Evolutionary conservation across 75 land plant species (phyloP).

Genomic region (Larix kaempferi): DNA sequence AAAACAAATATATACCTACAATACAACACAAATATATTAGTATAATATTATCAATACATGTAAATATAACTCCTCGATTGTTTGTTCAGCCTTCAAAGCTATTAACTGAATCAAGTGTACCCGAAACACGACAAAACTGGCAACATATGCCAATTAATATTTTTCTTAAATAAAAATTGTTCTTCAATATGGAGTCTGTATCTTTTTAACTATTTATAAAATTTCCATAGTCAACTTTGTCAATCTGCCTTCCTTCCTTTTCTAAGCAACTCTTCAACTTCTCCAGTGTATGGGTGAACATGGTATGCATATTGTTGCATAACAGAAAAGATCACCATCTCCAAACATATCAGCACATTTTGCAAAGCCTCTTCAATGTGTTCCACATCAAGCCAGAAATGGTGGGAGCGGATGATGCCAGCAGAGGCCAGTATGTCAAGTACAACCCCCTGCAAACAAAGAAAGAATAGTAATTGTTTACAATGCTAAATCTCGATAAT

Average conservation of each 20-base stretch:
- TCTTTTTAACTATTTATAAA: not conserved
- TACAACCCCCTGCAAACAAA: conserved; percentile 58
- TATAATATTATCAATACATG: no score
- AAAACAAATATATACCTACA: no score
- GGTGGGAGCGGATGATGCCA: conserved; percentile 64
- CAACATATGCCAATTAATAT: not conserved
- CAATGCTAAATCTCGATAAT: not conserved
- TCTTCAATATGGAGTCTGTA: not conserved
- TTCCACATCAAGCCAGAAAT: conserved; percentile 86
- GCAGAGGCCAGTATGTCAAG: conserved; percentile 59
- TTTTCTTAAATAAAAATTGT: not conserved
- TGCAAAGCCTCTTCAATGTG: conserved; percentile 85
- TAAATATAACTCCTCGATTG: no score
- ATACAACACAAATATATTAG: no score
- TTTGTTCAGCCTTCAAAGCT: not conserved
- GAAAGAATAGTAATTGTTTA: not conserved
- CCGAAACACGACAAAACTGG: not conserved
- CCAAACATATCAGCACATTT: conserved; percentile 77
- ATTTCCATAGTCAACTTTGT: not conserved
- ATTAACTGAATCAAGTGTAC: not conserved
- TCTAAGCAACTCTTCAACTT: conserved; percentile 27
- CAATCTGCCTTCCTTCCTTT: conserved; percentile 53
- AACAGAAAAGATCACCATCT: conserved; percentile 88
- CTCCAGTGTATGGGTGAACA: conserved; percentile 76
- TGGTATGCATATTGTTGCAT: conserved; percentile 88